Conservation (phyloP, 768 basidiomycete species). For the Tricholoma sp. region DNA sequence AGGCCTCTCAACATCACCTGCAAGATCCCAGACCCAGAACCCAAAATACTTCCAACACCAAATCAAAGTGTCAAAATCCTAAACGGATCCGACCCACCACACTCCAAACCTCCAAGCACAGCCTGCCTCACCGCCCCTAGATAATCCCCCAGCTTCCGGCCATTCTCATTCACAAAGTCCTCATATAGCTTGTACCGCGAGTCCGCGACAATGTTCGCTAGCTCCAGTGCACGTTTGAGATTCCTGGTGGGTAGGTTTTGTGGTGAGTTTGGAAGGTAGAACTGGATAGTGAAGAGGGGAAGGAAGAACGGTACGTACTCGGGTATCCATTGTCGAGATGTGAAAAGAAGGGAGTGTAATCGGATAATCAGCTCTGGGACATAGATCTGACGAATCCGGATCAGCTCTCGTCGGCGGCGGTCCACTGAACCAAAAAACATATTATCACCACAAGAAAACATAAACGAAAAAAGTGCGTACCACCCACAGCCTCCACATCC, state of each 20-base stretch:
- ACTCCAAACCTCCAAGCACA: conserved; percentile 64
- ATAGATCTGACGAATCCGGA: conserved; percentile 82
- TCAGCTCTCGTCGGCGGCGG: conserved; percentile 58
- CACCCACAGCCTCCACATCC: conserved; percentile 39
- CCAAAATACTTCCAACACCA: no score
- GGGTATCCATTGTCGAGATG: conserved; percentile 58
- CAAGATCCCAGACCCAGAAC: no score
- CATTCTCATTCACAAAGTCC: conserved; percentile 68
- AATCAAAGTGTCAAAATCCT: conserved; percentile 28
- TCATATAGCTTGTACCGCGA: conserved; percentile 77
- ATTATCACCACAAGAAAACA: background rate
- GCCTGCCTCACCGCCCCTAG: conserved; percentile 68
- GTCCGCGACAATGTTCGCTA: conserved; percentile 85
- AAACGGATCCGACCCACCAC: conserved; percentile 76
- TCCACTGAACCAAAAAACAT: conserved; percentile 31
- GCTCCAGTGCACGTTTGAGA: conserved; percentile 64
- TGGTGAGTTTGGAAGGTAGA: background rate
- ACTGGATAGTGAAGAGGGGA: background rate
- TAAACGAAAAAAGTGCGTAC: conserved; percentile 24
- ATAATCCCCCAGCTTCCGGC: conserved; percentile 65
- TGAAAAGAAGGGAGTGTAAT: conserved; percentile 42
- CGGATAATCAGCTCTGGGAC: conserved; percentile 87
- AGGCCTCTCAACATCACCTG: no score
- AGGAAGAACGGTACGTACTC: conserved; percentile 42
- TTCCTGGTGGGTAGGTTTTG: conserved; percentile 43